Conservation (phyloP, 202 grass and related monocot species). For the Brachypodium distachyon region DNA sequence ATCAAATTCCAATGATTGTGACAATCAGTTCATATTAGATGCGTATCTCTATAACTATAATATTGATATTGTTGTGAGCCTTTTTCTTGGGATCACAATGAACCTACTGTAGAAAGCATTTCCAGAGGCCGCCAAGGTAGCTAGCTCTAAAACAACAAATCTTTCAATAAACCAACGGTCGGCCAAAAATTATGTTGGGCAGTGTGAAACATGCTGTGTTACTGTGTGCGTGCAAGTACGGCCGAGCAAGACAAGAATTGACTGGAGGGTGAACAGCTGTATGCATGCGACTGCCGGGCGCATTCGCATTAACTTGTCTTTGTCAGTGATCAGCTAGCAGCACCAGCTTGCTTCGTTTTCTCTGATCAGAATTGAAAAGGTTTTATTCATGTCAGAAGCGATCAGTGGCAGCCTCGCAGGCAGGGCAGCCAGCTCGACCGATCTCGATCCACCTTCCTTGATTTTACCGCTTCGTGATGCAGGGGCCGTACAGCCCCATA, state of each 20-base stretch:
- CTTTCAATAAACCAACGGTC: too few species aligned
- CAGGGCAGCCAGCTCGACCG: not conserved
- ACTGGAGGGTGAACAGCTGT: slow-evolving; percentile 25
- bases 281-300: slow-evolving; percentile 7
- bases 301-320: slow-evolving; percentile 1
- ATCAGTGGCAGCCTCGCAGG: not conserved
- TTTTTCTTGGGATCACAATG: too few species aligned
- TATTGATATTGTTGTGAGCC: too few species aligned
- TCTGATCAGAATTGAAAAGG: not conserved
- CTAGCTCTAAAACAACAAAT: too few species aligned
- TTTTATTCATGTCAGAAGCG: not conserved
- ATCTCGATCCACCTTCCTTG: slow-evolving; percentile 1
- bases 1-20: too few species aligned
- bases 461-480: slow-evolving; percentile 3
- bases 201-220: not conserved
- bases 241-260: slow-evolving; percentile 14
- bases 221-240: slow-evolving; percentile 2
- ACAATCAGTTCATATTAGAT: too few species aligned
- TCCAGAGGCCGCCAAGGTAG: too few species aligned
- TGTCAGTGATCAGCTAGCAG: slow-evolving; percentile 8
- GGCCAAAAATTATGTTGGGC: too few species aligned
- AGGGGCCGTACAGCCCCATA: slow-evolving; percentile 7
- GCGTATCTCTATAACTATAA: too few species aligned
- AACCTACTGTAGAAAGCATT: too few species aligned
- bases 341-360: slow-evolving; percentile 1